Evolutionary conservation across 2,329 filamentous ascomycete species (phyloP), one percentile per base, ranked within the genome.

Genomic region (Xylaria sp.): DNA sequence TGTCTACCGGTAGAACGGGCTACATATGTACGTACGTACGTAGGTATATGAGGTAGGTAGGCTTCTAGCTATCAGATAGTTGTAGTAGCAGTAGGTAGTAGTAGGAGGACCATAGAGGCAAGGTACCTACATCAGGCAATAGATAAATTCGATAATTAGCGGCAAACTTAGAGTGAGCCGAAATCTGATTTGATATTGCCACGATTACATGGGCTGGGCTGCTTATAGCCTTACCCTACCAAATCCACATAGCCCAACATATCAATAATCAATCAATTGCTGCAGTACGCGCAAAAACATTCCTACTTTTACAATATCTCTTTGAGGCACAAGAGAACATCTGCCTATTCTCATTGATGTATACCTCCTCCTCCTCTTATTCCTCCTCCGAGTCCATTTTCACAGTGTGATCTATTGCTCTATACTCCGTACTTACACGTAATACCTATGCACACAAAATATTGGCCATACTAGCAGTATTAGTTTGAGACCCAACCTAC

Each of bases 141-240:
- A 23, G 13, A 55, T 23, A 23, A 18, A 56, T 41, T 39, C 34
- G 39, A 25, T 12, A n/a, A 15, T 23, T 57, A 57, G 53, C 34
- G 53, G 53, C 53, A 57, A 55, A 41, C 53, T 57, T 57, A 41
- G n/a, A 41, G 12, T 4, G 34, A 57, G 56, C 60, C 60, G 60
- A 45, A 68, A 66, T 52, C 63, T 68, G 59, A 69, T 67, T 69
- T 69, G 67, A 69, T 67, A 69, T 67, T 57, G 67, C 53, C 48
- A 58, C 61, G 34, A 59, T 62, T 66, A 41, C 53, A 59, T 59
- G 46, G 25, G 41, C 41, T 41, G 34, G 34, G 36, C 62, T 65
- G 57, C 41, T 34, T 60, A 59, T 65, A 66, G 62, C 57, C 66
- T 61, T 61, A 64, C 56, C 48, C 53, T 57, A 55, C 32, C 52